phyloP scores from a whole-genome alignment of 2,329 filamentous ascomycete species.

The Alternaria tenuissima region DNA sequence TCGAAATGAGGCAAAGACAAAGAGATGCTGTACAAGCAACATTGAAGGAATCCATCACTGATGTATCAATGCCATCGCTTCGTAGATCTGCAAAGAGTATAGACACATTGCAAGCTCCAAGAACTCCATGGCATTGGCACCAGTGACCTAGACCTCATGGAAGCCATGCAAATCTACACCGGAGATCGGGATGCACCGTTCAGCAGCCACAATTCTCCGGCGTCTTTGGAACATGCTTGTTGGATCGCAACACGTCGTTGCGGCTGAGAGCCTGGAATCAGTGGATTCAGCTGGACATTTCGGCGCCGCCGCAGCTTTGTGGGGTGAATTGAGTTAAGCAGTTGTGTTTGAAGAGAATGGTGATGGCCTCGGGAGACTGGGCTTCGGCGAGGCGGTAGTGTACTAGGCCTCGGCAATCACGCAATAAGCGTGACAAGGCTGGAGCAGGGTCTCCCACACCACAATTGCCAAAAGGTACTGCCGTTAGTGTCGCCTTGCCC shows the following conservation, averaged over 20 bases:
- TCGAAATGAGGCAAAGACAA: background rate
- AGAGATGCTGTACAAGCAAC: background rate
- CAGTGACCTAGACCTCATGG: background rate
- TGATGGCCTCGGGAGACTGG: no score
- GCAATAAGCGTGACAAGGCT: background rate
- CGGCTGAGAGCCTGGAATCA: constrained; percentile 6
- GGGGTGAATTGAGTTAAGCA: background rate
- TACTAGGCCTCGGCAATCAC: background rate
- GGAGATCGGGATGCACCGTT: background rate
- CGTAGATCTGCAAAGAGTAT: background rate
- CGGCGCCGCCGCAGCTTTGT: background rate
- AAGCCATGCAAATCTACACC: background rate
- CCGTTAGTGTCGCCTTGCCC: background rate
- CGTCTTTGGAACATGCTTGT: background rate
- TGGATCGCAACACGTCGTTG: background rate
- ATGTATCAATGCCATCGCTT: background rate
- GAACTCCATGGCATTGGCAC: background rate
- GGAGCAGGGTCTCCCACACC: background rate
- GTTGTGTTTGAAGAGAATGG: background rate
- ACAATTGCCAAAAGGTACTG: background rate
- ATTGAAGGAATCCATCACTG: background rate
- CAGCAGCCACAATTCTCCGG: background rate
- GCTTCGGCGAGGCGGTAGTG: no score
- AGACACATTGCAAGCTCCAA: background rate
- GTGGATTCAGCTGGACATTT: constrained; percentile 1